Percentiles rank a stretch among this genome's conserved stretches.
Conservation (phyloP, 768 basidiomycete genomes). For the Tylopilus felleus region DNA sequence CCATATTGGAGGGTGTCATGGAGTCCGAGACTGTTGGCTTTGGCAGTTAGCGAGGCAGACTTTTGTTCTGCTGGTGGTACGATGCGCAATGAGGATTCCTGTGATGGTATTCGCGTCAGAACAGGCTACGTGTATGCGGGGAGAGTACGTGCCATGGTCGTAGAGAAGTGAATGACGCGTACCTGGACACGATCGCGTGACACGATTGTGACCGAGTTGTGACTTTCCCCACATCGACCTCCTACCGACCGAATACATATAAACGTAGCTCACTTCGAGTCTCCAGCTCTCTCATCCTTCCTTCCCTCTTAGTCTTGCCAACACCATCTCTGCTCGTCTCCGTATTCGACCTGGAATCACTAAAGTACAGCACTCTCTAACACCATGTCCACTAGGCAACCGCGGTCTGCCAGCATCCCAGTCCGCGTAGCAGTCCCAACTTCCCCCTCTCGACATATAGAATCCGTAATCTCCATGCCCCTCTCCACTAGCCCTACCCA, state of each 20-base stretch:
- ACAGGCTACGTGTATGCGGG: not conserved
- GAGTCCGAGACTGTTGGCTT: conserved; percentile 71
- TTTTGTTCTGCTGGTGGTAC: conserved; percentile 55
- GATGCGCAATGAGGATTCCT: conserved; percentile 57
- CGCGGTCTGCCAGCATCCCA: conserved; percentile 66
- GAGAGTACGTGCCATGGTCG: conserved; percentile 21
- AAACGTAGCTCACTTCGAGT: conserved; percentile 8
- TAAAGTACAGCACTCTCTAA: not conserved
- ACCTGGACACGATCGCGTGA: conserved; percentile 18
- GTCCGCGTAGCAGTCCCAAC: conserved; percentile 46
- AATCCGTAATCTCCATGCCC: conserved; percentile 63
- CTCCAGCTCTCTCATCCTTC: not conserved
- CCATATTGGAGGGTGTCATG: conserved; percentile 90
- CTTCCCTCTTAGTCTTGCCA: not conserved
- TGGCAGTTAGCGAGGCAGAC: conserved; percentile 63
- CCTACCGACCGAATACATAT: conserved; percentile 7
- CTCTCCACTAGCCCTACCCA: conserved; percentile 38
- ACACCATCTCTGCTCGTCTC: no score
- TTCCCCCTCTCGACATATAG: conserved; percentile 56
- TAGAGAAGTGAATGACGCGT: conserved; percentile 17
- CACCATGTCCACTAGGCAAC: conserved; percentile 47
- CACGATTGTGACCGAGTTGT: conserved; percentile 27
- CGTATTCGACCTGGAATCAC: not conserved
- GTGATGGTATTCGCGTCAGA: not conserved
- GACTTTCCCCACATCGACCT: conserved; percentile 22